Conservation (phyloP, 73 alveolate genomes). For the Effrenium voratum region DNA sequence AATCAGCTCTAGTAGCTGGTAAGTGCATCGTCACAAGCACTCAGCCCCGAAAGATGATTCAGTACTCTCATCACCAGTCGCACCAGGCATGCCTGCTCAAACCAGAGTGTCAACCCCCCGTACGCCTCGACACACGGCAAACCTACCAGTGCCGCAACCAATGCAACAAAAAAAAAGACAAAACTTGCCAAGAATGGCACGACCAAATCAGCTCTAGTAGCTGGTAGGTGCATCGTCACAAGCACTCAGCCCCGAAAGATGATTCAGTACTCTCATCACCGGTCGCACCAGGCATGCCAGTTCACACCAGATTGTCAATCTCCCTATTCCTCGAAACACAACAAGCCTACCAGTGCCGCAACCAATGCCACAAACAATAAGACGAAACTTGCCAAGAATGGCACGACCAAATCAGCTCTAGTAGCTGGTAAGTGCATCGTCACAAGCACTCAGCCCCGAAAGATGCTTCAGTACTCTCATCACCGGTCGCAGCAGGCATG, state of each 20-base stretch:
- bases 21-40: no score
- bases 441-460: background rate
- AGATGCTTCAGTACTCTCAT: background rate
- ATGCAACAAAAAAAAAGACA: no score
- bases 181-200: background rate
- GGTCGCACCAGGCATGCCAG: background rate
- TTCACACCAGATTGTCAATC: no score
- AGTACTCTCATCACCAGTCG: no score
- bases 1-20: no score
- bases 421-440: background rate
- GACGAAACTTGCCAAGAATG: background rate
- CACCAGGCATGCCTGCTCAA: no score
- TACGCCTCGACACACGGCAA: no score
- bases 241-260: background rate
- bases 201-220: background rate
- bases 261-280: background rate
- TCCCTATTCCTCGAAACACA: no score
- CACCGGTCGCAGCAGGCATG: background rate
- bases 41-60: no score
- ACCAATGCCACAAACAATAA: background rate
- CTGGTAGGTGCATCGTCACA: background rate
- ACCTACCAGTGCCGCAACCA: no score
- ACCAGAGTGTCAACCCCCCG: no score
- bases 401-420: background rate
- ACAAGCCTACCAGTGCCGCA: background rate